Base-by-base conservation (phyloP, 2,329 filamentous ascomycete species). In the Fusarium luffae region DNA sequence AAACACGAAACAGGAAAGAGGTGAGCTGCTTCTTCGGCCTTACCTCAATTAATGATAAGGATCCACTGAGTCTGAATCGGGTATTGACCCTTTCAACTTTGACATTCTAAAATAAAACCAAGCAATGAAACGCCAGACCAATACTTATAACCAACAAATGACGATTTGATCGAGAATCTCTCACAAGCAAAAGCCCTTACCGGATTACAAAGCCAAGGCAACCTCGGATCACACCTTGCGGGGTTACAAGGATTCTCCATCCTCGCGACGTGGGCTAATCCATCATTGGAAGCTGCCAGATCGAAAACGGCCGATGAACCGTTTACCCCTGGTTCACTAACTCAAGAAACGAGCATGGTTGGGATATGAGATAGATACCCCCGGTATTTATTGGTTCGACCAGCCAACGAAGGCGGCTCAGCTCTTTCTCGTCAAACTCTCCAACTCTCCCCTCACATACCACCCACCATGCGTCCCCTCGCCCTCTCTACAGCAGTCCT, bases 401-500 rank as follows among this genome's bases (percentile, higher is more conserved):
- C 18, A 4, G 21, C 16, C 37, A 27, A 23, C 18, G 25, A 14
- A 25, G 25, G 32, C 21, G 19, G 25, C 32, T 41, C 47, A 23
- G 11, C 1, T 10, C 43, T 56, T 44, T 44, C 19, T 16, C 5
- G 23, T n/a, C 21, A 47, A 27, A 18, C 30, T 32, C n/a, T n/a
- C 23, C 34, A 30, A 18, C 30, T 32, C n/a, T n/a, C 23, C 34
- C 34, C 12, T 41, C 42, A 12, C 27, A 25, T 19, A 19, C 9
- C 16, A 23, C 3, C 8, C 25, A 62, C n/a, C 16, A 75, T 75
- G 73, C 72, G 71, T 54, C 52, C 51, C 19, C 27, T 59, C 19
- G 25, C 54, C 16, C 58, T 75, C 28, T 63, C 75, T 28, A 37
- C 74, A 46, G 74, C 75, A 19, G 60, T 77, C 14, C 30, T 77